These are phyloP conservation scores for Fusarium xyrophilum DNA, from an alignment of 2,329 filamentous ascomycete species.

Conservation along the genomic window DNA sequence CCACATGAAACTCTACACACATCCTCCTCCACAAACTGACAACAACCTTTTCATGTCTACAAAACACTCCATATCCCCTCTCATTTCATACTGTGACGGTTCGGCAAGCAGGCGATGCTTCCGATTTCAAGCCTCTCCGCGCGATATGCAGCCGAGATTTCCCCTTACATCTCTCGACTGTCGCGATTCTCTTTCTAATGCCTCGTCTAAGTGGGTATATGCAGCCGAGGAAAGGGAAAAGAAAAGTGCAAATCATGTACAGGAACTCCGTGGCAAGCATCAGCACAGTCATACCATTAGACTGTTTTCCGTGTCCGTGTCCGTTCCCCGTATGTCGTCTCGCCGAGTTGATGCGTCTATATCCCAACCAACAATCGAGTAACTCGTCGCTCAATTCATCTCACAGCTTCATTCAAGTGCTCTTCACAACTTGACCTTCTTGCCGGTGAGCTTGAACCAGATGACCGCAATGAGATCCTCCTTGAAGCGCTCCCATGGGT, in stretches of 20 bases:
- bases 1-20: slow-evolving; percentile 24
- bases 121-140: slow-evolving; percentile 3
- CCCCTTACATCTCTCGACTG: background rate
- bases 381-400: background rate
- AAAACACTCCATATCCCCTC: slow-evolving; percentile 8
- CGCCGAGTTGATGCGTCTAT: slow-evolving; percentile 13
- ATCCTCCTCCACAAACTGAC: slow-evolving; percentile 1
- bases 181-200: slow-evolving; percentile 27
- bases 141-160: background rate
- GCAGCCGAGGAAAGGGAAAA: slow-evolving; percentile 21
- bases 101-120: background rate
- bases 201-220: slow-evolving; percentile 37
- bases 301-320: slow-evolving; percentile 7
- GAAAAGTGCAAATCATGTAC: slow-evolving; percentile 23
- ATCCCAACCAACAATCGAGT: background rate
- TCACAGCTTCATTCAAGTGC: background rate
- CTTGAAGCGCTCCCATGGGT: slow-evolving; percentile 78
- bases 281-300: slow-evolving; percentile 5
- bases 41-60: slow-evolving; percentile 11
- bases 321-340: slow-evolving; percentile 28
- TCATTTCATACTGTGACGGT: slow-evolving; percentile 7
- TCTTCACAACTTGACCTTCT: slow-evolving; percentile 62
- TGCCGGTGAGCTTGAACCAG: slow-evolving; percentile 69
- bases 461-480: slow-evolving; percentile 67
- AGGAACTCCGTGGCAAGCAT: slow-evolving; percentile 27